Evolutionary conservation across 75 land plant genomes (phyloP).

Genomic region (Gnetum montanum): DNA sequence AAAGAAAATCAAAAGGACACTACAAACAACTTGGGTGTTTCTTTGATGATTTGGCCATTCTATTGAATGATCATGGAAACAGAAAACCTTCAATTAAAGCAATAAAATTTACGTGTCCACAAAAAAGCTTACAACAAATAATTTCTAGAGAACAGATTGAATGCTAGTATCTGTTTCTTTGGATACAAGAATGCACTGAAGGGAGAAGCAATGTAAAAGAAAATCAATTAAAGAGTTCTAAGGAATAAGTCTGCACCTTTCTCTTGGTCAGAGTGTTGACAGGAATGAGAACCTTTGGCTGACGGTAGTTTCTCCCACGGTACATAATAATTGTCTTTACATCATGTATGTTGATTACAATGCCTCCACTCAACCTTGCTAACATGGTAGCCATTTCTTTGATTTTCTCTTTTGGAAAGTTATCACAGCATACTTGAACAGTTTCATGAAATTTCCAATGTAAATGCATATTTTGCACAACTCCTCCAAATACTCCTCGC

Average conservation of each 20-base stretch:
- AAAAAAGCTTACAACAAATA: no score
- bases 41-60: no score
- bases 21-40: no score
- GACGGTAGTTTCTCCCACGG: slow-evolving; percentile 70
- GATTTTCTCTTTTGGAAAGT: slow-evolving; percentile 81
- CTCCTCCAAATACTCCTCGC: slow-evolving; percentile 95
- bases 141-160: no score
- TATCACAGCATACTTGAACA: slow-evolving; percentile 86
- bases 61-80: no score
- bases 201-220: no score
- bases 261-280: slow-evolving; percentile 54
- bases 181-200: no score
- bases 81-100: no score
- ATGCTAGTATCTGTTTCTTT: no score
- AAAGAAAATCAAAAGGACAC: no score
- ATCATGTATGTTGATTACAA: slow-evolving; percentile 84
- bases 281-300: slow-evolving; percentile 73
- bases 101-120: no score
- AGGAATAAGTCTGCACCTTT: slow-evolving; percentile 47
- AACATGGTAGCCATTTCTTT: slow-evolving; percentile 83
- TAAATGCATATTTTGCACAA: slow-evolving; percentile 90
- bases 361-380: slow-evolving; percentile 92
- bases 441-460: slow-evolving; percentile 99
- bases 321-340: slow-evolving; percentile 82
- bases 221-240: no score